Evolutionary conservation across 2,329 filamentous ascomycete species (phyloP).

Genomic region (Penicillium corylophilum): DNA sequence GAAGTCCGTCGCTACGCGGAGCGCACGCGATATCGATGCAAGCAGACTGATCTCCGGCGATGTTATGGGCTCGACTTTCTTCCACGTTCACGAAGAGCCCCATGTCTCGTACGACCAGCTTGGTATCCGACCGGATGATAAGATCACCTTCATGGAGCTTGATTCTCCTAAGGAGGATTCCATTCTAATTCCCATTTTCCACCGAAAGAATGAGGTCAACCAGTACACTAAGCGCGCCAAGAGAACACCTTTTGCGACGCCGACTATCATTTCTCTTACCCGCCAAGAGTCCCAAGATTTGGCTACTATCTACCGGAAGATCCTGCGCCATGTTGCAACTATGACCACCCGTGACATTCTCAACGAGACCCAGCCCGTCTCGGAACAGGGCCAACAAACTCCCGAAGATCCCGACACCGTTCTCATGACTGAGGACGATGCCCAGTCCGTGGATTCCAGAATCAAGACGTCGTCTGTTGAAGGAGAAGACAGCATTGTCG

Average conservation of each 20-base stretch:
- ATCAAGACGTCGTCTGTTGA: constrained; percentile 77
- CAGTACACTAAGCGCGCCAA: constrained; percentile 5
- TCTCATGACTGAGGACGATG: constrained; percentile 60
- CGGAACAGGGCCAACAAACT: constrained; percentile 51
- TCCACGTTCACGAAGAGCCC: constrained; percentile 76
- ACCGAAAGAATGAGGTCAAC: constrained; percentile 33
- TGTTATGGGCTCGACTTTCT: constrained; percentile 80
- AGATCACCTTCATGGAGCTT: constrained; percentile 73
- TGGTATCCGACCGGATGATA: constrained; percentile 60
- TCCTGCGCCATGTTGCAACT: constrained; percentile 71
- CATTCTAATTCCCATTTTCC: constrained; percentile 50
- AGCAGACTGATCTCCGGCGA: constrained; percentile 74
- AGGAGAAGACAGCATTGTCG: constrained; percentile 86
- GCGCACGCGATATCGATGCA: constrained; percentile 51
- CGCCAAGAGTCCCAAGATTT: constrained; percentile 68
- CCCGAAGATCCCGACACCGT: constrained; percentile 67
- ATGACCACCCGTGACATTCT: constrained; percentile 72
- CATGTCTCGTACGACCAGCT: constrained; percentile 65
- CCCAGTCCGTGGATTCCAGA: constrained; percentile 66
- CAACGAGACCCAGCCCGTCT: constrained; percentile 49
- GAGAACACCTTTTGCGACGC: constrained; percentile 42
- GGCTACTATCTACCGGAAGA: constrained; percentile 74
- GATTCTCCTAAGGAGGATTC: constrained; percentile 56
- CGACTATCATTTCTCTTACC: constrained; percentile 69
- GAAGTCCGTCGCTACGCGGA: constrained; percentile 51